Evolutionary conservation across 2,329 filamentous ascomycete genomes (phyloP), one percentile per base, ranked within the genome.

Genomic region (Fusarium sp.): DNA sequence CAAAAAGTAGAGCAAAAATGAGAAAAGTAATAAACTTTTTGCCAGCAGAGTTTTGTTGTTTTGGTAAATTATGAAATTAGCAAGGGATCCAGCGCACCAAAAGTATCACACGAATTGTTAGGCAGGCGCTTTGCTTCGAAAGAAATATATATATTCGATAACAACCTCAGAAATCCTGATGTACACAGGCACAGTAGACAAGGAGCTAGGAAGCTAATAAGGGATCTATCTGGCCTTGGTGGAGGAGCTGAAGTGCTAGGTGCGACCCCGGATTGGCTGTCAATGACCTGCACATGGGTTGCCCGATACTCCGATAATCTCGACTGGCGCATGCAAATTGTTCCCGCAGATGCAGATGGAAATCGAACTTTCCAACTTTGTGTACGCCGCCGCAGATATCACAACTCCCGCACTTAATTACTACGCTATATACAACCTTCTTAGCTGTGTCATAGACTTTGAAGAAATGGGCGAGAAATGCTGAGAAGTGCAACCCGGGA

Each of bases 391-490:
- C 40, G 25, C 37, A 37, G 8, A 46, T n/a, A 54, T 28, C 25
- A n/a, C 37, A 54, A 42, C 35, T 28, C 19, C 25, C 19, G 35
- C 50, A 54, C 23, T 42, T 18, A 33, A 43, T 30, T 40, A 32
- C n/a, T 49, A 25, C 44, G 33, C 42, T 21, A 25, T 40, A 60
- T 56, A 18, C 18, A 11, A 25, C 10, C 42, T 32, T 57, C 33
- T 35, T 38, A 57, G 54, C 44, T 32, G 57, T 30, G 32, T 42
- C 28, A 18, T 33, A 44, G 57, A 44, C 49, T 54, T 62, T 67
- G 76, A 66, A 78, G 75, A 71, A 66, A 83, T 82, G 80, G 80
- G 69, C 77, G 80, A 80, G 79, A 71, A 69, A 83, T 83, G 81
- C 79, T 82, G 74, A 79, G 77, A 76, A 80, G 78, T 73, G 78